Percentiles rank a stretch among this genome's conserved stretches.
Evolutionary conservation across 169 alveolate species (phyloP).

Genomic region (Plasmodium knowlesi): DNA sequence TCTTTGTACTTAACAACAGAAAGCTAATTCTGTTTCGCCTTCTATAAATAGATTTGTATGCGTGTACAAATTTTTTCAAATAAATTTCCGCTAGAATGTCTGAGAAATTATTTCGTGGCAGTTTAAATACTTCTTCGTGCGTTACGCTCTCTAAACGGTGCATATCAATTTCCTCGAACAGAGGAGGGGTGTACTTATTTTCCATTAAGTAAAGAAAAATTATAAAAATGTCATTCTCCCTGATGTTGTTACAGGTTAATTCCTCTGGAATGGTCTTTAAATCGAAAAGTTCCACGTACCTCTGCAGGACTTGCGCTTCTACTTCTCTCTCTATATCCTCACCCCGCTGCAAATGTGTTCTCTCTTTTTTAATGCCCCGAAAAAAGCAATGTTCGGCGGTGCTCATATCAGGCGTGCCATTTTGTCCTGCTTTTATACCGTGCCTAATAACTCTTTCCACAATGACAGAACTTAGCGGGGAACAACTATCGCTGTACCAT

Average conservation of each 20-base stretch:
- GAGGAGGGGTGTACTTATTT: conserved; percentile 1
- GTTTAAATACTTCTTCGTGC: conserved; percentile 14
- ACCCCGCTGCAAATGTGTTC: conserved; percentile 11
- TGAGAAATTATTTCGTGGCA: conserved; percentile 1
- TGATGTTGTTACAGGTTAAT: background rate
- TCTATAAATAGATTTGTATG: conserved; percentile 7
- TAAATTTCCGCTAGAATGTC: conserved; percentile 21
- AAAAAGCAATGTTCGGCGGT: background rate
- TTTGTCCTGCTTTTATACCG: background rate
- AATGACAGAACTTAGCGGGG: background rate
- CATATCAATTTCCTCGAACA: background rate
- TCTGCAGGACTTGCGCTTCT: conserved; percentile 2
- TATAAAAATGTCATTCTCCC: conserved; percentile 43
- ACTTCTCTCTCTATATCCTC: conserved; percentile 24
- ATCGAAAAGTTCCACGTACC: background rate
- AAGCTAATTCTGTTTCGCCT: conserved; percentile 37
- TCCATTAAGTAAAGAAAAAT: conserved; percentile 31
- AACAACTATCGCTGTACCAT: background rate
- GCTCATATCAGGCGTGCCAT: background rate
- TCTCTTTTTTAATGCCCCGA: conserved; percentile 12
- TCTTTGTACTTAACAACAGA: conserved; percentile 37
- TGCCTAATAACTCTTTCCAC: conserved; percentile 14
- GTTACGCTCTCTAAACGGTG: conserved; percentile 1
- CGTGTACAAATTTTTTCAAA: conserved; percentile 26
- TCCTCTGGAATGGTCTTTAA: conserved; percentile 5